Percentiles rank a stretch among this genome's conserved stretches.
phyloP scores from a whole-genome alignment of 148 eudicot genomes.

The Rhododendron vialii region DNA sequence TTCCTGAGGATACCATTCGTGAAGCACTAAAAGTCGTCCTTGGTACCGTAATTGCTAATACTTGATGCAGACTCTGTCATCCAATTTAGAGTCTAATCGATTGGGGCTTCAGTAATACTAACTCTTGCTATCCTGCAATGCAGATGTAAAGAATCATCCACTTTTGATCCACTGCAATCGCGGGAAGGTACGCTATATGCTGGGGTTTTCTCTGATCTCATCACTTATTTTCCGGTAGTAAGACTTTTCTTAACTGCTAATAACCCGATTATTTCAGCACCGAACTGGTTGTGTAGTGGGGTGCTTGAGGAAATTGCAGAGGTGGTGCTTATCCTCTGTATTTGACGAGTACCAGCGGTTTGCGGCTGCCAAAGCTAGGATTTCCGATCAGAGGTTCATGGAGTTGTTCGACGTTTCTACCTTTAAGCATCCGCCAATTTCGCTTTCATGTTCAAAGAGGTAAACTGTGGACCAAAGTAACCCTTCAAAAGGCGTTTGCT shows the following conservation, averaged over 20 bases:
- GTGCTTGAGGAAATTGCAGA: slow-evolving; percentile 76
- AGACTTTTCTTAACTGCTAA: background rate
- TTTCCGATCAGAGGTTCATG: slow-evolving; percentile 74
- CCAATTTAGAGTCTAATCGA: background rate
- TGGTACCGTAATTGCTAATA: slow-evolving; percentile 30
- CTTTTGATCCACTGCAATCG: slow-evolving; percentile 86
- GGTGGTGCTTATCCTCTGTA: slow-evolving; percentile 72
- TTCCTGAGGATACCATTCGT: slow-evolving; percentile 72
- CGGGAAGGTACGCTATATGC: slow-evolving; percentile 64
- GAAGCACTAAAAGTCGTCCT: slow-evolving; percentile 69
- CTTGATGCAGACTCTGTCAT: background rate
- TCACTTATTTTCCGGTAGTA: background rate
- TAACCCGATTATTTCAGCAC: slow-evolving; percentile 26
- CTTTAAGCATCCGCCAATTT: slow-evolving; percentile 36
- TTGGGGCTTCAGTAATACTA: background rate
- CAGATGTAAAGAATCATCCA: slow-evolving; percentile 83
- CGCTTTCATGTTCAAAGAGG: slow-evolving; percentile 22
- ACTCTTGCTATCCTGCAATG: background rate
- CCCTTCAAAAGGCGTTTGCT: background rate
- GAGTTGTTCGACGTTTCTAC: slow-evolving; percentile 55
- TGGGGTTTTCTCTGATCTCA: background rate
- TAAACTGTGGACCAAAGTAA: background rate
- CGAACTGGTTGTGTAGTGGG: slow-evolving; percentile 88
- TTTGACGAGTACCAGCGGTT: slow-evolving; percentile 80
- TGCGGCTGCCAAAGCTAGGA: slow-evolving; percentile 79